Evolutionary conservation across 1,284 basidiomycete genomes (phyloP).

Genomic region (Boletellus deceptivus): DNA sequence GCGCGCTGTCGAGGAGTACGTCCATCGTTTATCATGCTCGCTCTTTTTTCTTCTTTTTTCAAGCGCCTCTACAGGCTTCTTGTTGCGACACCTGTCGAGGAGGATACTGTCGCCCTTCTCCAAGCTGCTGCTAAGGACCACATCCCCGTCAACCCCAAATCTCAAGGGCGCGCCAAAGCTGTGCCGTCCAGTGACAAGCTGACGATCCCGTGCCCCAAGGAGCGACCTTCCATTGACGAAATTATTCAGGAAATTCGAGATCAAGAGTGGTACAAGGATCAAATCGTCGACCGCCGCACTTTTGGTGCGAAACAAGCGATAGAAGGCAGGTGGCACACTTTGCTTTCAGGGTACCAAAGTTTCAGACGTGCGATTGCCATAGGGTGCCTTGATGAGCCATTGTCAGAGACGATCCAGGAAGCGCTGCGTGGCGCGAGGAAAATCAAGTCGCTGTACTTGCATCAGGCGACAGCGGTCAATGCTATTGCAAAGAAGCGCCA

Average conservation of each 20-base stretch:
- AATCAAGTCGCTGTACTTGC: constrained; percentile 70
- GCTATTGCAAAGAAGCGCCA: constrained; percentile 61
- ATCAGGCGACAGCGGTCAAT: constrained; percentile 78
- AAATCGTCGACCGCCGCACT: constrained; percentile 60
- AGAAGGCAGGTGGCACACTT: constrained; percentile 40
- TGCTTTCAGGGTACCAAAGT: background rate
- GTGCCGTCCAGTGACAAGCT: constrained; percentile 2
- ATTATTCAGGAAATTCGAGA: constrained; percentile 58
- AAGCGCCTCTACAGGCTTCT: constrained; percentile 50
- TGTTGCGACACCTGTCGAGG: constrained; percentile 47
- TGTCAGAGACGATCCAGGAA: constrained; percentile 57
- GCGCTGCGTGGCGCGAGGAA: constrained; percentile 64
- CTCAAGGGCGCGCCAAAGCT: constrained; percentile 6
- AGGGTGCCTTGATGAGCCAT: constrained; percentile 54
- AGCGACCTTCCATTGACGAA: constrained; percentile 56
- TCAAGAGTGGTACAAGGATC: constrained; percentile 64
- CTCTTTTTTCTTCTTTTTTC: background rate
- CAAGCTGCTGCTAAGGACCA: constrained; percentile 66
- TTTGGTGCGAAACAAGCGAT: constrained; percentile 52
- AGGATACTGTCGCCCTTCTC: constrained; percentile 64
- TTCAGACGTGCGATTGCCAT: background rate
- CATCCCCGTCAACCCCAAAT: constrained; percentile 63
- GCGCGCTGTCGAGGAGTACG: constrained; percentile 70
- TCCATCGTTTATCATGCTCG: constrained; percentile 14
- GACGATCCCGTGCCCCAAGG: constrained; percentile 45